Base-by-base conservation (phyloP, 139 green algal species). In the Tetraselmis chui region DNA sequence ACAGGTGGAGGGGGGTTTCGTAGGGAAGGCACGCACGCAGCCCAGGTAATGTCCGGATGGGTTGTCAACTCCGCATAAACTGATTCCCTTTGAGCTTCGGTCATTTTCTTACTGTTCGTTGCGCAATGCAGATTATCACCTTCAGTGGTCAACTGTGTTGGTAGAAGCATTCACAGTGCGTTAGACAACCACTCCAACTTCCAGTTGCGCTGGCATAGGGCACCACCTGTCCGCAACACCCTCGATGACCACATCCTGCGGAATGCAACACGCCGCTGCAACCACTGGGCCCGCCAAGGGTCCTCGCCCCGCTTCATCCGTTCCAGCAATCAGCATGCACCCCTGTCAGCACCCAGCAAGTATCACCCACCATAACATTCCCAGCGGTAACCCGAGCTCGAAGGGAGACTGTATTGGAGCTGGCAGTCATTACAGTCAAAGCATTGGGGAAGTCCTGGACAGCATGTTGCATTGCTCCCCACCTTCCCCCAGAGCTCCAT, bases 261-360 rank as follows among this genome's bases (percentile, higher is more conserved):
- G 84, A 1, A 90, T 59, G 26, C 88, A 58, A 76, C 84, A 89
- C 27, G 87, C 87, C 23, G 87, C 87, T 28, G 87, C 93, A 32
- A 98, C 94, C 22, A 98, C 95, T 0, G 95, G 95, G 1, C 96
- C 96, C 26, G 95, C 95, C 31, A 98, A 84, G 0, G 95, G 94
- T 0, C 96, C 96, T 1, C 95, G 82, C 0, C 96, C 96, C 22
- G 94, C 95, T 80, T 98, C 95, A 78, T 98, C 95, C 0, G 90
- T 86, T 29, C 88, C 88, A 0, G 31, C 80, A 29, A 91, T 84
- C 45, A 67, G 45, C 11, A 5, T 5, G 18, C 18, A 96, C 86
- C 1, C 93, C 93, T 82, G 85, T 67, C 80, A 32, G 32, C 59
- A 74, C 27, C 31, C 1, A 24, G 75, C 23, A 77, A 58, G 5